phyloP scores from a whole-genome alignment of 2,329 filamentous ascomycete genomes.

The Botrytis elliptica region DNA sequence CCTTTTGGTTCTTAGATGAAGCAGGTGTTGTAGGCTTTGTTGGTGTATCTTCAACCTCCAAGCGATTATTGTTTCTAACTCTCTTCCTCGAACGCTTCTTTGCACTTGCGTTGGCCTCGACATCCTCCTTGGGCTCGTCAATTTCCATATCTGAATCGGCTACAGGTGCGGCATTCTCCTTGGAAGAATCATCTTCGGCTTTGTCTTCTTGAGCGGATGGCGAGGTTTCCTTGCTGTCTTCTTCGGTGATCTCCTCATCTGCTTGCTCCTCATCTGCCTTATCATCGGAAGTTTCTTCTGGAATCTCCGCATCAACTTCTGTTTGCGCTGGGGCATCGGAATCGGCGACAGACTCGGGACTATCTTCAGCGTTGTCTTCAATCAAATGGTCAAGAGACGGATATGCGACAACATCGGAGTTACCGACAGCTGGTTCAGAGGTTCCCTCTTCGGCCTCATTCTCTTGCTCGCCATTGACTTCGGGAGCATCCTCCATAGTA shows the following conservation, averaged over 20 bases:
- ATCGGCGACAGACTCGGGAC: background rate
- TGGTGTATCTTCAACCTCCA: constrained; percentile 20
- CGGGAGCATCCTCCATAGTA: constrained; percentile 8
- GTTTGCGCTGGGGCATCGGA: background rate
- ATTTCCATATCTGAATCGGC: background rate
- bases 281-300: background rate
- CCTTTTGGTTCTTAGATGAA: background rate
- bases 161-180: background rate
- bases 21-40: constrained; percentile 1
- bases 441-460: background rate
- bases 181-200: background rate
- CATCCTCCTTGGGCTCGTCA: constrained; percentile 16
- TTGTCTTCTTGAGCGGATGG: background rate
- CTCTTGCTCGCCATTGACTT: background rate
- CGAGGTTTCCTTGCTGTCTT: background rate
- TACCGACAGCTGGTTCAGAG: background rate
- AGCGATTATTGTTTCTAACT: constrained; percentile 31
- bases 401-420: background rate
- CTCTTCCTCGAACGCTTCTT: constrained; percentile 29
- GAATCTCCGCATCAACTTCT: background rate
- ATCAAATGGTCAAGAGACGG: constrained; percentile 10
- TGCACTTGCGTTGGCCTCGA: constrained; percentile 6
- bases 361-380: background rate
- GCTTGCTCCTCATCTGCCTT: background rate
- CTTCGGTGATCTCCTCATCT: background rate